These are phyloP conservation scores for Lignosus rhinocerotis DNA, from an alignment of 1,284 basidiomycete genomes.

Conservation along the genomic window DNA sequence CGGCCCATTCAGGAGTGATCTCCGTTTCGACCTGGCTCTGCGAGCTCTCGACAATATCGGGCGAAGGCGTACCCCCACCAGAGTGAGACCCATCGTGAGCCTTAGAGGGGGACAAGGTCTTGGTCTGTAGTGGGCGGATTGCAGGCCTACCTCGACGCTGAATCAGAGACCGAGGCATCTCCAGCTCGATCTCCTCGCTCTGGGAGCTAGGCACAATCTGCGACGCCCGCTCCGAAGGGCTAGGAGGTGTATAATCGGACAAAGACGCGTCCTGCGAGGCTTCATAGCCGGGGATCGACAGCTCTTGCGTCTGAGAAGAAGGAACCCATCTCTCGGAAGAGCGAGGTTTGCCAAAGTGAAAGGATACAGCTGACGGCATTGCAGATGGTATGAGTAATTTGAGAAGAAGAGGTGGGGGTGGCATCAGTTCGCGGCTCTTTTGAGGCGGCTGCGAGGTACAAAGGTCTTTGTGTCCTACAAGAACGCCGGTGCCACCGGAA, in stretches of 20 bases:
- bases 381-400: constrained; percentile 3
- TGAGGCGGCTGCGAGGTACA: background rate
- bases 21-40: constrained; percentile 24
- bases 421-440: constrained; percentile 4
- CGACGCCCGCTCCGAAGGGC: background rate
- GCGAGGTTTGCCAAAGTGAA: background rate
- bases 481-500: background rate
- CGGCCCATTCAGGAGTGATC: constrained; percentile 6
- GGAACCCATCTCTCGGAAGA: constrained; percentile 22
- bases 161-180: background rate
- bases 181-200: constrained; percentile 25
- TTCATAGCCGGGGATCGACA: constrained; percentile 7
- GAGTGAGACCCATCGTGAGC: background rate
- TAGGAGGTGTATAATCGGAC: background rate
- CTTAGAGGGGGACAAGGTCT: background rate
- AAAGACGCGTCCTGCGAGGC: background rate
- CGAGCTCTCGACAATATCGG: constrained; percentile 17
- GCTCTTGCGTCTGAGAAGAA: constrained; percentile 29
- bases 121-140: background rate
- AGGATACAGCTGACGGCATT: background rate
- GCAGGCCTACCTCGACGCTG: background rate
- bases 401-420: constrained; percentile 13
- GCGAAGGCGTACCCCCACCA: background rate
- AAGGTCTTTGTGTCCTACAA: constrained; percentile 7
- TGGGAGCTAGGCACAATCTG: constrained; percentile 29